These are phyloP conservation scores for Trametes cubensis DNA, from an alignment of 768 basidiomycete genomes.

Conservation along the genomic window DNA sequence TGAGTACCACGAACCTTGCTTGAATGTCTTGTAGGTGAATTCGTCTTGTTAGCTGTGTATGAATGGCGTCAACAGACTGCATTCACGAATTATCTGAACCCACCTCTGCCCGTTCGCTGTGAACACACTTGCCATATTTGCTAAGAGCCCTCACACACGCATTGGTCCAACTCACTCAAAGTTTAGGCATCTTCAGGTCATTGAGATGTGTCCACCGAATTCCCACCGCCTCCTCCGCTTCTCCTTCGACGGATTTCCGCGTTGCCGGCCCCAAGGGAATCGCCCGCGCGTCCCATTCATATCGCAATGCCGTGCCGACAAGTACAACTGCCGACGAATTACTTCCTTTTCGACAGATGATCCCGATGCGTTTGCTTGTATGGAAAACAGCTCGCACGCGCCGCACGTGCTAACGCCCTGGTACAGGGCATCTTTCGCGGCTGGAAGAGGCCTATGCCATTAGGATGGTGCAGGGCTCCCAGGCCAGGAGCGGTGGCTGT, in stretches of 20 bases:
- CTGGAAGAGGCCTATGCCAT: neutral
- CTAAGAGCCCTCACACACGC: neutral
- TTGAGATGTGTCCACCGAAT: neutral
- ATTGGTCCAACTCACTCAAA: constrained; percentile 2
- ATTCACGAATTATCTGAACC: too few relatives aligned
- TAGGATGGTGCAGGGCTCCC: neutral
- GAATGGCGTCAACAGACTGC: too few relatives aligned
- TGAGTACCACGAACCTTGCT: neutral
- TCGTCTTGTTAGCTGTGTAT: too few relatives aligned
- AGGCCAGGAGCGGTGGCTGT: constrained; percentile 18
- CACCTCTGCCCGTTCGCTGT: constrained; percentile 2
- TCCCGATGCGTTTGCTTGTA: neutral
- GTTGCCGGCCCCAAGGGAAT: constrained; percentile 6
- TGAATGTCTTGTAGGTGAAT: neutral
- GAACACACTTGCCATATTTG: neutral
- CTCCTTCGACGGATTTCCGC: constrained; percentile 6
- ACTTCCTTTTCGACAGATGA: neutral
- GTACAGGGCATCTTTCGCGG: neutral
- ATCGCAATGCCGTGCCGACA: constrained; percentile 8
- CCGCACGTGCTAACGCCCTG: neutral
- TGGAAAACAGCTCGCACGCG: constrained; percentile 6
- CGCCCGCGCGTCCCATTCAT: constrained; percentile 6
- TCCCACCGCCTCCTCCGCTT: constrained; percentile 6
- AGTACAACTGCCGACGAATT: constrained; percentile 3
- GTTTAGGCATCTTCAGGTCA: constrained; percentile 15